Evolutionary conservation across 139 green algal genomes (phyloP).

Genomic region (Chlamydomonas asymmetrica): DNA sequence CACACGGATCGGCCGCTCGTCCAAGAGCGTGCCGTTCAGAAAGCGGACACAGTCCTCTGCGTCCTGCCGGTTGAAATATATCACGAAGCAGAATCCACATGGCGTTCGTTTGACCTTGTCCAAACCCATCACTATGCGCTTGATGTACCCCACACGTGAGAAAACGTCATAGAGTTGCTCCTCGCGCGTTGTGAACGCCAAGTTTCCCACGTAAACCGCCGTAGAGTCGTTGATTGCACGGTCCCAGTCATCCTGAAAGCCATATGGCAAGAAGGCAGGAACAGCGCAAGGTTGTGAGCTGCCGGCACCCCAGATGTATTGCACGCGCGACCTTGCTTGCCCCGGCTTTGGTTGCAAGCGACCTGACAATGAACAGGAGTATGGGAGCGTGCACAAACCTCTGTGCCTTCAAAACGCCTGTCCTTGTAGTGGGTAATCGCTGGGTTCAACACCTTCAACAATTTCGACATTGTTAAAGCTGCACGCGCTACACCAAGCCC

Average conservation of each 20-base stretch:
- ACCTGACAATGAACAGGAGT: neutral
- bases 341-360: neutral
- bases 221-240: conserved; percentile 67
- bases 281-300: neutral
- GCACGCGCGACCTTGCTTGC: neutral
- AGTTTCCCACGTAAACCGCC: conserved; percentile 97
- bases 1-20: conserved; percentile 90
- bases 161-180: conserved; percentile 86
- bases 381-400: conserved; percentile 29
- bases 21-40: conserved; percentile 92
- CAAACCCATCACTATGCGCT: conserved; percentile 95
- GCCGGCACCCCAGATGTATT: neutral
- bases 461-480: neutral
- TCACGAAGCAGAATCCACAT: conserved; percentile 98
- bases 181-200: conserved; percentile 97
- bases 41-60: conserved; percentile 84
- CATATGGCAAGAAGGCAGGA: neutral
- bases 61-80: conserved; percentile 81
- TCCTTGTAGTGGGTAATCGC: conserved; percentile 75
- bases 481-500: too few relatives aligned
- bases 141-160: conserved; percentile 72
- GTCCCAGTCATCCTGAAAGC: conserved; percentile 82
- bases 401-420: conserved; percentile 73
- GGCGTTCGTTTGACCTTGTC: conserved; percentile 90
- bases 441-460: conserved; percentile 33